phyloP scores from a whole-genome alignment of 352 stramenopile genomes.

The Peronospora tabacina region DNA sequence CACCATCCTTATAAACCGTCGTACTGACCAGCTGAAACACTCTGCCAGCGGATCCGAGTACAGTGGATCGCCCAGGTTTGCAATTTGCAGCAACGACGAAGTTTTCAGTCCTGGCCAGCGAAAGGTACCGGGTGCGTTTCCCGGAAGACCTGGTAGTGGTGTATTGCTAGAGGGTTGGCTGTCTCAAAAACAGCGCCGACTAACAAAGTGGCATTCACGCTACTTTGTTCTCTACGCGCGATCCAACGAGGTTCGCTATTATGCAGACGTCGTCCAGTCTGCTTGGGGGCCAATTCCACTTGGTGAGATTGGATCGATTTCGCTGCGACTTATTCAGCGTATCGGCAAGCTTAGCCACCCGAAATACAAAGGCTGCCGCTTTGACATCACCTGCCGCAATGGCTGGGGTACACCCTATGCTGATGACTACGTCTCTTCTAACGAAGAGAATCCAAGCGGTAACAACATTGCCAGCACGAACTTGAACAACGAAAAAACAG shows the following conservation, averaged over 20 bases:
- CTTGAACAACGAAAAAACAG: conserved; percentile 21
- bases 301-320: conserved; percentile 73
- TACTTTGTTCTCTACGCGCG: conserved; percentile 77
- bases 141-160: conserved; percentile 46
- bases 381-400: conserved; percentile 81
- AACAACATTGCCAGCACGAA: conserved; percentile 19
- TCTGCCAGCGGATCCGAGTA: conserved; percentile 37
- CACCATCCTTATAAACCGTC: conserved; percentile 35
- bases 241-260: conserved; percentile 74
- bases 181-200: conserved; percentile 69
- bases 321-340: conserved; percentile 69
- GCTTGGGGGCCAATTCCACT: conserved; percentile 70
- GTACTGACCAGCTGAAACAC: conserved; percentile 45
- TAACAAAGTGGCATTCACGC: conserved; percentile 81
- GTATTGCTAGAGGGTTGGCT: conserved; percentile 78
- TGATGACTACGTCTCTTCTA: conserved; percentile 71
- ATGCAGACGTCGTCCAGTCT: conserved; percentile 67
- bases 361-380: conserved; percentile 78
- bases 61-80: conserved; percentile 22
- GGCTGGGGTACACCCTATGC: conserved; percentile 69
- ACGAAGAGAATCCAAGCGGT: conserved; percentile 51
- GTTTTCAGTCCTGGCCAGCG: conserved; percentile 44
- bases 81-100: conserved; percentile 21
- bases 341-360: conserved; percentile 70
- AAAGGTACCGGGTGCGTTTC: conserved; percentile 44